These are phyloP conservation scores for Penicillium verrucosum DNA, from an alignment of 2,329 filamentous ascomycete species.

Conservation along the genomic window DNA sequence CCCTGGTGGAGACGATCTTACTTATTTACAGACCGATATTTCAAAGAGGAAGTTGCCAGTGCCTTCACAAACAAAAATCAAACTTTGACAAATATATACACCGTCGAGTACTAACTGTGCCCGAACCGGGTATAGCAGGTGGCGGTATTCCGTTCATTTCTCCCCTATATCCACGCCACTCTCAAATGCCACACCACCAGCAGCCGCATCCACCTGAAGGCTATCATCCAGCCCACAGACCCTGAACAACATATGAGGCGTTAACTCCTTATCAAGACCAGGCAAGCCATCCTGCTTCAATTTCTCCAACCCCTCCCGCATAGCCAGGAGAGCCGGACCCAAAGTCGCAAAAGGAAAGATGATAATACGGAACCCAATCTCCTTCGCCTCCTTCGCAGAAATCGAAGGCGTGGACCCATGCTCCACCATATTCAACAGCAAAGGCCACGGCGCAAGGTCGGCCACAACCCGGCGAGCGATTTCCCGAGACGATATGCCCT, in stretches of 20 bases:
- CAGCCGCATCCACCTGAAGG: constrained; percentile 40
- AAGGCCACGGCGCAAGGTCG: constrained; percentile 39
- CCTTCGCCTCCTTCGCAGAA: constrained; percentile 36
- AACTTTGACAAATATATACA: neutral
- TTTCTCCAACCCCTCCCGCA: constrained; percentile 36
- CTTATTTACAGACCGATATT: constrained; percentile 8
- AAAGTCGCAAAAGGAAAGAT: constrained; percentile 44
- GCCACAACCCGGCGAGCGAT: constrained; percentile 35
- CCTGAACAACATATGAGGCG: constrained; percentile 42
- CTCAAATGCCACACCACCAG: constrained; percentile 37
- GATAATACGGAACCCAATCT: constrained; percentile 44
- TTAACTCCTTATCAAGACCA: constrained; percentile 29
- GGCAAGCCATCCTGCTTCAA: constrained; percentile 38
- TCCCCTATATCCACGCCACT: constrained; percentile 30
- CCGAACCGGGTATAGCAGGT: neutral
- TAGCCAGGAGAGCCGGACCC: constrained; percentile 38
- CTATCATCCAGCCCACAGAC: constrained; percentile 44
- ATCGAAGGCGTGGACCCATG: constrained; percentile 43
- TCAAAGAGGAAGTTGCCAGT: neutral
- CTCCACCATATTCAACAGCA: constrained; percentile 47
- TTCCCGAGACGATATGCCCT: constrained; percentile 40
- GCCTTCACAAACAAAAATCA: neutral
- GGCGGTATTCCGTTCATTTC: constrained; percentile 9
- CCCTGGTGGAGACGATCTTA: constrained; percentile 14
- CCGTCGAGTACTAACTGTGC: neutral